These are phyloP conservation scores for Sarocladiaceae sp. DNA, from an alignment of 2,329 filamentous ascomycete species.

Conservation along the genomic window DNA sequence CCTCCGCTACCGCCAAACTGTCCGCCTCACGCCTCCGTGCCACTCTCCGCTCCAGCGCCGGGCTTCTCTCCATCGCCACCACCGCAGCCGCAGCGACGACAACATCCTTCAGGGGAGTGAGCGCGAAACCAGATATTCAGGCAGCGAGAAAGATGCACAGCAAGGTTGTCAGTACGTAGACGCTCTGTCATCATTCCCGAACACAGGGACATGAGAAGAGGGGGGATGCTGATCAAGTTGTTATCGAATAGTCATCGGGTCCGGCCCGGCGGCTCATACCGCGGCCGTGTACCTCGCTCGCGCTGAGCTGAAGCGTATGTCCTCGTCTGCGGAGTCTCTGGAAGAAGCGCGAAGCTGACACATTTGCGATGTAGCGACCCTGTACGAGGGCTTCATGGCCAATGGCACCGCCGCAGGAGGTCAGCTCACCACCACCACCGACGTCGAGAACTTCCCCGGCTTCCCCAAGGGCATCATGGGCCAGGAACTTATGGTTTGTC, in stretches of 20 bases:
- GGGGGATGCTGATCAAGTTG: neutral
- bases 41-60: conserved; percentile 67
- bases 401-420: conserved; percentile 94
- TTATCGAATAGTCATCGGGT: conserved; percentile 66
- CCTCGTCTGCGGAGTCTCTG: neutral
- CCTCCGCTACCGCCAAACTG: conserved; percentile 63
- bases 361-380: conserved; percentile 63
- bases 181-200: neutral
- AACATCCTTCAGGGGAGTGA: conserved; percentile 50
- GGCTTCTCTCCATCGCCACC: conserved; percentile 64
- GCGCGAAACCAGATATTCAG: conserved; percentile 29
- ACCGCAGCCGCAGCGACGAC: conserved; percentile 62
- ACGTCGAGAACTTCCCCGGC: conserved; percentile 96
- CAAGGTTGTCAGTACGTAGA: conserved; percentile 76
- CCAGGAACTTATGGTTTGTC: conserved; percentile 67
- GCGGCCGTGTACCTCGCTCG: conserved; percentile 93
- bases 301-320: conserved; percentile 79
- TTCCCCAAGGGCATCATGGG: conserved; percentile 89
- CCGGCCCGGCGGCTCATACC: conserved; percentile 94
- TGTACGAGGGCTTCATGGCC: conserved; percentile 97
- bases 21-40: conserved; percentile 79
- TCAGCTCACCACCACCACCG: conserved; percentile 96
- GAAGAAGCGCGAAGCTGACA: neutral
- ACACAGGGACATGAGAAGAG: conserved; percentile 9
- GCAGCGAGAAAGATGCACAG: conserved; percentile 70